These are phyloP conservation scores for Phytopythium aichiense DNA, from an alignment of 352 stramenopile genomes.

Conservation along the genomic window DNA sequence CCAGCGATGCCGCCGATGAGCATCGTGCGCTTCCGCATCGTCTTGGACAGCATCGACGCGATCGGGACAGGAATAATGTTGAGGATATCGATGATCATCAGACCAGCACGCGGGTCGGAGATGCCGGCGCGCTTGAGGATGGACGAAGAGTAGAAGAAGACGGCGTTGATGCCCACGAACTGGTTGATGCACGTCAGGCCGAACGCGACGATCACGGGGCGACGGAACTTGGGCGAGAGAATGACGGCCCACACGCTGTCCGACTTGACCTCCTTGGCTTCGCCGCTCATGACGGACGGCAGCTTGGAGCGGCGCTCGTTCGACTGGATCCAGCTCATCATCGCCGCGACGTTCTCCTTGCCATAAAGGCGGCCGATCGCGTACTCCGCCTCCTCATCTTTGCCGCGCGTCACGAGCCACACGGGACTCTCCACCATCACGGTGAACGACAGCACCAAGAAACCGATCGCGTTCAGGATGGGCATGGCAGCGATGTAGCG, in stretches of 20 bases:
- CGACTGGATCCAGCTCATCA: constrained; percentile 28
- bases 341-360: constrained; percentile 23
- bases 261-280: constrained; percentile 5
- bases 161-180: constrained; percentile 57
- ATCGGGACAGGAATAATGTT: constrained; percentile 39
- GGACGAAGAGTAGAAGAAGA: constrained; percentile 64
- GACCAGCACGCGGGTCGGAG: constrained; percentile 36
- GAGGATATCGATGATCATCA: constrained; percentile 50
- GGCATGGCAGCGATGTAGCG: constrained; percentile 45
- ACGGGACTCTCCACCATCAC: constrained; percentile 43
- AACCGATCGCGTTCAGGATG: constrained; percentile 21
- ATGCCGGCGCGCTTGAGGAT: constrained; percentile 53
- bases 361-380: constrained; percentile 26
- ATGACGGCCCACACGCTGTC: constrained; percentile 18
- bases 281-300: constrained; percentile 14
- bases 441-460: constrained; percentile 23
- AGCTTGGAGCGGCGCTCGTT: constrained; percentile 20
- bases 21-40: constrained; percentile 37
- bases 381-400: constrained; percentile 19
- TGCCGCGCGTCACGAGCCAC: constrained; percentile 35
- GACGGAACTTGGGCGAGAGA: constrained; percentile 20
- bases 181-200: constrained; percentile 45
- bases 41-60: constrained; percentile 19
- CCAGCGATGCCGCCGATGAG: constrained; percentile 29
- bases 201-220: constrained; percentile 36